phyloP scores from a whole-genome alignment of 2,329 filamentous ascomycete genomes.

The Penicillium sp. region DNA sequence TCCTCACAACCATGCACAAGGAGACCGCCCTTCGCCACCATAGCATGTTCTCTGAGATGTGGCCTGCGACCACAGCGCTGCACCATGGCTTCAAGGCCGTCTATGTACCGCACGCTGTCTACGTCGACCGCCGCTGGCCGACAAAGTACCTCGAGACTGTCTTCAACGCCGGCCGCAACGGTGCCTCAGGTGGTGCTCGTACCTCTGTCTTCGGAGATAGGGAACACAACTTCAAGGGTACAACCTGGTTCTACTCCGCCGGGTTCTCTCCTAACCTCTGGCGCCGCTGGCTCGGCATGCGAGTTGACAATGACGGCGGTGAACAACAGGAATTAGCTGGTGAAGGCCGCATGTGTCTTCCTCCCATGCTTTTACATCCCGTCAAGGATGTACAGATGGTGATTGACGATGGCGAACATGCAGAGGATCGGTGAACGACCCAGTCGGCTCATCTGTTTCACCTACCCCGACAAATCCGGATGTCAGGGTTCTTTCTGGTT shows the following conservation, averaged over 20 bases:
- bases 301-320: conserved; percentile 75
- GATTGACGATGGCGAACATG: conserved; percentile 38
- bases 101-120: conserved; percentile 85
- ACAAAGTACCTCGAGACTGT: conserved; percentile 72
- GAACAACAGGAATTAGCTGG: conserved; percentile 72
- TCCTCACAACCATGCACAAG: conserved; percentile 84
- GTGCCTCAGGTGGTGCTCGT: conserved; percentile 70
- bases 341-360: conserved; percentile 86
- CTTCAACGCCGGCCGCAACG: conserved; percentile 77
- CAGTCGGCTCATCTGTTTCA: background rate
- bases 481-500: background rate
- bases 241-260: conserved; percentile 90
- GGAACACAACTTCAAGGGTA: conserved; percentile 84
- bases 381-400: conserved; percentile 71
- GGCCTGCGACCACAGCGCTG: conserved; percentile 81
- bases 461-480: background rate
- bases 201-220: conserved; percentile 77
- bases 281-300: conserved; percentile 80
- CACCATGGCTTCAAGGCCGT: conserved; percentile 94
- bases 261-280: conserved; percentile 81
- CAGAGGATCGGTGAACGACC: conserved; percentile 19
- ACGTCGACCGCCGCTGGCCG: conserved; percentile 84
- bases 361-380: conserved; percentile 85
- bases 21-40: conserved; percentile 84
- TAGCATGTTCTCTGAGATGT: conserved; percentile 96